Percentiles rank a stretch among this genome's conserved stretches.
phyloP scores from a whole-genome alignment of 2,329 filamentous ascomycete species.

The Acarospora socialis region DNA sequence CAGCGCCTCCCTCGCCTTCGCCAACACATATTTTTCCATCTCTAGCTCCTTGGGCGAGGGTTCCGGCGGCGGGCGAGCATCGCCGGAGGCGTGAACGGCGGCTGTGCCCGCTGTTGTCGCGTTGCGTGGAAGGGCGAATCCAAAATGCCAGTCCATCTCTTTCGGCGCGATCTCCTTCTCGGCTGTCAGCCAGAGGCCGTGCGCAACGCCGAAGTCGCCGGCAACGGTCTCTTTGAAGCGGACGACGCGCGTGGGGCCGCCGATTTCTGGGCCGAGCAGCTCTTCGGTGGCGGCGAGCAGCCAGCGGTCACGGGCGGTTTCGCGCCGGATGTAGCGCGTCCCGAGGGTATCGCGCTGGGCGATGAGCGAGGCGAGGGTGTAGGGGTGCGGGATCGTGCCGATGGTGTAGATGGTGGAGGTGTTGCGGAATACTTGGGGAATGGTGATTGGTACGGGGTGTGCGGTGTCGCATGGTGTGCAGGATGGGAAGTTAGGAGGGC shows the following conservation, averaged over 20 bases:
- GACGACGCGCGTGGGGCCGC: slow-evolving; percentile 51
- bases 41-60: slow-evolving; percentile 20
- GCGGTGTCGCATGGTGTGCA: slow-evolving; percentile 61
- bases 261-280: slow-evolving; percentile 48
- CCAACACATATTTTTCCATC: slow-evolving; percentile 33
- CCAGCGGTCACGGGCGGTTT: slow-evolving; percentile 66
- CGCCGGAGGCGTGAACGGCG: slow-evolving; percentile 46
- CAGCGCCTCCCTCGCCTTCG: slow-evolving; percentile 34
- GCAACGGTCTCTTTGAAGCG: slow-evolving; percentile 73
- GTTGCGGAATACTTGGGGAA: slow-evolving; percentile 56
- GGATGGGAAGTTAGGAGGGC: slow-evolving; percentile 63
- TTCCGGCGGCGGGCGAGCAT: slow-evolving; percentile 15
- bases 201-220: slow-evolving; percentile 45
- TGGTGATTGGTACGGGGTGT: slow-evolving; percentile 51
- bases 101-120: slow-evolving; percentile 41
- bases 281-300: slow-evolving; percentile 55
- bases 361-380: slow-evolving; percentile 60
- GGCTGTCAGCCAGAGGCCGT: slow-evolving; percentile 71
- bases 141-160: slow-evolving; percentile 82
- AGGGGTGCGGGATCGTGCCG: slow-evolving; percentile 80
- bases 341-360: slow-evolving; percentile 46
- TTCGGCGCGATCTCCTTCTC: slow-evolving; percentile 37
- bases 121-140: slow-evolving; percentile 59
- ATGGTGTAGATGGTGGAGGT: slow-evolving; percentile 62
- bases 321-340: slow-evolving; percentile 49